Evolutionary conservation across 176 grass and related monocot genomes (phyloP).

Genomic region (Oryza meridionalis): DNA sequence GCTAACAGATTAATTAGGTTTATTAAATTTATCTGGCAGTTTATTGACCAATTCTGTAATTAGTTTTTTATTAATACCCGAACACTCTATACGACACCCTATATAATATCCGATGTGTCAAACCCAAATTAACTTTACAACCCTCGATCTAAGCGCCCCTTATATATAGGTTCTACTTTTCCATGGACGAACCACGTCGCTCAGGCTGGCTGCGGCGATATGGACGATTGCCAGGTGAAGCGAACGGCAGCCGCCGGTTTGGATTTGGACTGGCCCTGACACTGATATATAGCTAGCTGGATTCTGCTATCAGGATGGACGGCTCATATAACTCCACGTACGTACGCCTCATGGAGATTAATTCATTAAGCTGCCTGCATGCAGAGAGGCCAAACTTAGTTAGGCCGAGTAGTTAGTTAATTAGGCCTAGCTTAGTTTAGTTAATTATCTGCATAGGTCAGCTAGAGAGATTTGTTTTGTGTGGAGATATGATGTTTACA

Average conservation of each 20-base stretch:
- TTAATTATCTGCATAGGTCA: not conserved
- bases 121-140: too few relatives aligned
- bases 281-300: too few relatives aligned
- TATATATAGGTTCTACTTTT: not conserved
- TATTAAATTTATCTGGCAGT: too few relatives aligned
- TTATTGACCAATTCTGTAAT: too few relatives aligned
- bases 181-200: not conserved
- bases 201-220: not conserved
- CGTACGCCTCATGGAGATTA: not conserved
- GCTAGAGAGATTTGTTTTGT: too few relatives aligned
- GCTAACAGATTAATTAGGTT: too few relatives aligned
- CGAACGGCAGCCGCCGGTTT: not conserved
- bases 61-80: too few relatives aligned
- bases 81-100: too few relatives aligned
- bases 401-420: not conserved
- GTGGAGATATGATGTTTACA: too few relatives aligned
- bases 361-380: not conserved
- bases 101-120: too few relatives aligned
- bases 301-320: constrained; percentile 6
- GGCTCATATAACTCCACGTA: not conserved
- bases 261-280: not conserved
- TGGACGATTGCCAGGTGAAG: constrained; percentile 12
- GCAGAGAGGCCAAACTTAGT: not conserved
- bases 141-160: too few relatives aligned
- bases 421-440: not conserved